phyloP scores from a whole-genome alignment of 2,329 filamentous ascomycete species.

The Trichoderma pleuroti region DNA sequence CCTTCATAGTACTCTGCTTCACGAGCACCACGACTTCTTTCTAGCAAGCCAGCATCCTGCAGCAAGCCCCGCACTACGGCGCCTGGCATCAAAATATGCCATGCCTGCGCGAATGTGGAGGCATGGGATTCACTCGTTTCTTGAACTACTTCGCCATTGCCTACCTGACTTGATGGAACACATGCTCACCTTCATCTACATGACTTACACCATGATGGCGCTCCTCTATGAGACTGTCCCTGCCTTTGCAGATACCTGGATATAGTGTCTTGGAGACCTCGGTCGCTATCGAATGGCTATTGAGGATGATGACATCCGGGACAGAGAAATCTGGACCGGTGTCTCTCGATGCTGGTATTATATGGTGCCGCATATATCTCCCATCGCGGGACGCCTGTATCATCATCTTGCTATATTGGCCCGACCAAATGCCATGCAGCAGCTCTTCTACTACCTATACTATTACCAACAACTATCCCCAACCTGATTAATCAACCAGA shows the following conservation, averaged over 20 bases:
- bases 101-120: slow-evolving; percentile 95
- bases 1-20: slow-evolving; percentile 71
- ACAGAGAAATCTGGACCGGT: slow-evolving; percentile 71
- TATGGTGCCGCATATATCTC: slow-evolving; percentile 72
- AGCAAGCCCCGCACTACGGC: slow-evolving; percentile 61
- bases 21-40: slow-evolving; percentile 82
- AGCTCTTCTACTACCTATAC: slow-evolving; percentile 63
- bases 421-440: slow-evolving; percentile 63
- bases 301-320: slow-evolving; percentile 75
- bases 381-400: slow-evolving; percentile 73
- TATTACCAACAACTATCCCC: slow-evolving; percentile 43
- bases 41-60: slow-evolving; percentile 80
- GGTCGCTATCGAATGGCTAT: slow-evolving; percentile 67
- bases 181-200: slow-evolving; percentile 84
- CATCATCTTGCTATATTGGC: slow-evolving; percentile 83
- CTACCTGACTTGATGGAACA: slow-evolving; percentile 75
- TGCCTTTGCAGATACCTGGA: slow-evolving; percentile 81
- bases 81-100: slow-evolving; percentile 72
- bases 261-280: slow-evolving; percentile 83
- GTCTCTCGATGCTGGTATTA: slow-evolving; percentile 82
- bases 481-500: slow-evolving; percentile 53
- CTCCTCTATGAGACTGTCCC: slow-evolving; percentile 79
- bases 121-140: slow-evolving; percentile 79
- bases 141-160: slow-evolving; percentile 69
- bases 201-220: slow-evolving; percentile 85